phyloP scores from a whole-genome alignment of 306 rosid genomes.

The Begonia loranthoides region DNA sequence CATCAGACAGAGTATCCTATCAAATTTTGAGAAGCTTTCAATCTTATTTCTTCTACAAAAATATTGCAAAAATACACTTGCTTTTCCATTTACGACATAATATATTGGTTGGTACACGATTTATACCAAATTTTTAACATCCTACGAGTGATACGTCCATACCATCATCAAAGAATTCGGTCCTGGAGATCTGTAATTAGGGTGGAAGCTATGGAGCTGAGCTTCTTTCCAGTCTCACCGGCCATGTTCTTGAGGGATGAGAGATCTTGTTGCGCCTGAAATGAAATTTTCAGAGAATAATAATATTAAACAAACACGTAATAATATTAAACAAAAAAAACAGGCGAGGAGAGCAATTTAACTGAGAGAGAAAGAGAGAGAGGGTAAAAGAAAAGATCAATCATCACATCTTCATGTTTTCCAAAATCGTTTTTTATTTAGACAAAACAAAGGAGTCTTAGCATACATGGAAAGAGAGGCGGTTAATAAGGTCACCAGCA shows the following conservation, averaged over 20 bases:
- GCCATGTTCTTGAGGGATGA: slow-evolving; percentile 76
- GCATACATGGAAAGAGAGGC: slow-evolving; percentile 59
- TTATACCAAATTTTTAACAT: background rate
- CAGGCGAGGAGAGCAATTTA: no score
- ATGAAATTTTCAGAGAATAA: no score
- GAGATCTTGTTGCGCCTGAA: slow-evolving; percentile 79
- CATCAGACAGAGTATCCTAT: no score
- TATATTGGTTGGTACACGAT: background rate
- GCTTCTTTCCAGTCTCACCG: slow-evolving; percentile 91
- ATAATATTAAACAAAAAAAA: no score
- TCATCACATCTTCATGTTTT: no score
- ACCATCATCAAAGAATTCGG: slow-evolving; percentile 25
- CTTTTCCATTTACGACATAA: background rate
- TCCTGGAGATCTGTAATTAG: slow-evolving; percentile 81
- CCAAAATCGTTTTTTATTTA: no score
- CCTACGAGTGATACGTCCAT: no score
- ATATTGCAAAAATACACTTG: background rate
- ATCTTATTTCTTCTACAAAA: background rate
- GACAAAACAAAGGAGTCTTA: background rate
- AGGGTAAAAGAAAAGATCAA: no score
- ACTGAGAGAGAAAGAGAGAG: no score
- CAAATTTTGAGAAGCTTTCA: background rate
- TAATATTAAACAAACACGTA: no score
- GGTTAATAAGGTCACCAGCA: slow-evolving; percentile 56
- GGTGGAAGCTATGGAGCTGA: slow-evolving; percentile 65